phyloP scores from a whole-genome alignment of 768 basidiomycete genomes.

The Scleroderma citrinum region DNA sequence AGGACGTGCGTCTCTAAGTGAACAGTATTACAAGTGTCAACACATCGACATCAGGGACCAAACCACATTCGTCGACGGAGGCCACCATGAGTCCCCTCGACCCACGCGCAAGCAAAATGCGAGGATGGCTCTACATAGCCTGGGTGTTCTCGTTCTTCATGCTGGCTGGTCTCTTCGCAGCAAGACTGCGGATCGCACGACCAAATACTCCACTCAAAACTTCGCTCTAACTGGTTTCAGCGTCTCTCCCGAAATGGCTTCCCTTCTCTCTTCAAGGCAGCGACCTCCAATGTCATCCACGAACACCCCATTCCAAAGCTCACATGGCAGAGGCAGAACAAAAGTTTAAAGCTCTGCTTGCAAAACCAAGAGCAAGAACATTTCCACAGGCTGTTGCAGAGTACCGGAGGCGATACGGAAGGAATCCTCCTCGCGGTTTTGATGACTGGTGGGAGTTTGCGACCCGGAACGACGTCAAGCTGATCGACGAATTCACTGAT shows the following conservation, averaged over 20 bases:
- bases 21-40: too few species aligned
- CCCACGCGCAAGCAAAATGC: constrained; percentile 7
- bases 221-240: constrained; percentile 10
- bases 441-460: constrained; percentile 88
- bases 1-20: too few species aligned
- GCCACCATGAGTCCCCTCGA: constrained; percentile 13
- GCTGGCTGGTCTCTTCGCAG: constrained; percentile 43
- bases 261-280: constrained; percentile 9
- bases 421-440: constrained; percentile 85
- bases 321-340: constrained; percentile 78
- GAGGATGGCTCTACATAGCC: constrained; percentile 37
- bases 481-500: constrained; percentile 92
- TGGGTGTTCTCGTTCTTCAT: constrained; percentile 43
- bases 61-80: too few species aligned
- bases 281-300: constrained; percentile 10
- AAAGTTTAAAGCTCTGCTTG: constrained; percentile 61
- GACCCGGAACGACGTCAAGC: constrained; percentile 59
- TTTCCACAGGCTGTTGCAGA: constrained; percentile 73
- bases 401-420: constrained; percentile 72
- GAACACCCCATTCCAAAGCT: constrained; percentile 81
- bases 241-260: constrained; percentile 16
- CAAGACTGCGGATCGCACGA: constrained; percentile 23
- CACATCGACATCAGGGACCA: too few species aligned
- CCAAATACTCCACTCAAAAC: not conserved
- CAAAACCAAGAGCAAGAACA: constrained; percentile 74